phyloP scores from a whole-genome alignment of 164 flowering plant species.

The Chimonanthus salicifolius region DNA sequence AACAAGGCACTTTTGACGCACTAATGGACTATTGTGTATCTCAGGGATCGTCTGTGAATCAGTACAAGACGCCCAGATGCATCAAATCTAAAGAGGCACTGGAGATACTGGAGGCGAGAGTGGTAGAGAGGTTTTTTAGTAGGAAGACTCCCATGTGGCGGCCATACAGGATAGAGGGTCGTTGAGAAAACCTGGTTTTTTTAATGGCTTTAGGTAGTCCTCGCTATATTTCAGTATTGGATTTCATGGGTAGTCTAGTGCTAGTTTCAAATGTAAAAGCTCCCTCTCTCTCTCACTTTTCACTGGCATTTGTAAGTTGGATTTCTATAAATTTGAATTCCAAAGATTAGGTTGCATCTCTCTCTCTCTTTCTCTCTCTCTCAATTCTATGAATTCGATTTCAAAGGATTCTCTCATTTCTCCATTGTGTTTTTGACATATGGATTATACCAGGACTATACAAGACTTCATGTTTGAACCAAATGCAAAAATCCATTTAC shows the following conservation, averaged over 20 bases:
- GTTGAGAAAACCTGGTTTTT: background rate
- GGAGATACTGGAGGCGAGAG: conserved; percentile 43
- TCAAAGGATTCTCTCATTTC: too few species aligned
- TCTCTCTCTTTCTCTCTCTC: too few species aligned
- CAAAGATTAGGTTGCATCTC: too few species aligned
- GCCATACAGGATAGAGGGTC: conserved; percentile 9
- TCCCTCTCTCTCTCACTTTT: background rate
- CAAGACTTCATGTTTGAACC: too few species aligned
- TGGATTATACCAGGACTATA: too few species aligned
- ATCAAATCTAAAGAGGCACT: conserved; percentile 46
- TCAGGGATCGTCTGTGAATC: conserved; percentile 65
- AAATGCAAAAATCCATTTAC: too few species aligned
- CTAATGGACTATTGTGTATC: conserved; percentile 61
- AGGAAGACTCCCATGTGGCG: conserved; percentile 22
- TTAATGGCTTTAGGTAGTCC: background rate
- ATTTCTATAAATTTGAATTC: background rate
- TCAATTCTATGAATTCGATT: too few species aligned
- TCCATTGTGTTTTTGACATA: too few species aligned
- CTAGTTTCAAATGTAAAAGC: background rate
- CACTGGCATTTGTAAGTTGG: background rate
- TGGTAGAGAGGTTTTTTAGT: conserved; percentile 28
- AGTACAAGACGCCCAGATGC: conserved; percentile 72
- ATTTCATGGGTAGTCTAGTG: background rate
- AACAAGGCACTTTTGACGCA: conserved; percentile 53
- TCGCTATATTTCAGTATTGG: background rate